Percentiles rank a stretch among this genome's conserved stretches.
Evolutionary conservation across 805 yeast species (phyloP).

Genomic region (Wickerhamiella azymoides): DNA sequence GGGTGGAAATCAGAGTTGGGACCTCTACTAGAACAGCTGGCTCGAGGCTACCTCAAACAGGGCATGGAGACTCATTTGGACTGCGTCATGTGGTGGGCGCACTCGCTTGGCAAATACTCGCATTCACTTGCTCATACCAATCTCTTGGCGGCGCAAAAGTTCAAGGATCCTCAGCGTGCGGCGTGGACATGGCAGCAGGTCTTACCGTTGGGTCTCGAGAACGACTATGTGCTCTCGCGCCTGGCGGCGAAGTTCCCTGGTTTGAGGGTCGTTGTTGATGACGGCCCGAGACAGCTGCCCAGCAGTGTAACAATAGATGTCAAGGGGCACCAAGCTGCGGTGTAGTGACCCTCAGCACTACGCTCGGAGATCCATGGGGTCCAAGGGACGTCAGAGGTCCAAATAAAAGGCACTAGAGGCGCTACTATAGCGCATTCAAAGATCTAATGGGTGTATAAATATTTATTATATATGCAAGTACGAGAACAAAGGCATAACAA

Average conservation of each 20-base stretch:
- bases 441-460: too few relatives aligned
- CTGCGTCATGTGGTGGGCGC: constrained; percentile 8
- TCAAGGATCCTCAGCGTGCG: constrained; percentile 4
- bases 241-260: not conserved
- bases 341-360: too few relatives aligned
- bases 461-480: not conserved
- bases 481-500: constrained; percentile 10
- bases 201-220: not conserved
- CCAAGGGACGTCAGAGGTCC: too few relatives aligned
- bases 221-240: not conserved
- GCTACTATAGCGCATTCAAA: too few relatives aligned
- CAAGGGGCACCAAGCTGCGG: too few relatives aligned
- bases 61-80: constrained; percentile 1
- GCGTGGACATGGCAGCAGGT: constrained; percentile 6
- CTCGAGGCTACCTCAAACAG: constrained; percentile 5
- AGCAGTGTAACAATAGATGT: too few relatives aligned
- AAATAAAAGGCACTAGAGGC: too few relatives aligned
- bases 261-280: not conserved
- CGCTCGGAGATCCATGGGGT: too few relatives aligned
- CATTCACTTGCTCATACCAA: not conserved
- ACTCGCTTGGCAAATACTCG: not conserved
- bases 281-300: not conserved
- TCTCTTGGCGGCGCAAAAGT: constrained; percentile 1
- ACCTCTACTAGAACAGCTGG: not conserved
- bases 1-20: not conserved